Evolutionary conservation across 441 rosid species (phyloP).

Genomic region (Omphalea diandra): DNA sequence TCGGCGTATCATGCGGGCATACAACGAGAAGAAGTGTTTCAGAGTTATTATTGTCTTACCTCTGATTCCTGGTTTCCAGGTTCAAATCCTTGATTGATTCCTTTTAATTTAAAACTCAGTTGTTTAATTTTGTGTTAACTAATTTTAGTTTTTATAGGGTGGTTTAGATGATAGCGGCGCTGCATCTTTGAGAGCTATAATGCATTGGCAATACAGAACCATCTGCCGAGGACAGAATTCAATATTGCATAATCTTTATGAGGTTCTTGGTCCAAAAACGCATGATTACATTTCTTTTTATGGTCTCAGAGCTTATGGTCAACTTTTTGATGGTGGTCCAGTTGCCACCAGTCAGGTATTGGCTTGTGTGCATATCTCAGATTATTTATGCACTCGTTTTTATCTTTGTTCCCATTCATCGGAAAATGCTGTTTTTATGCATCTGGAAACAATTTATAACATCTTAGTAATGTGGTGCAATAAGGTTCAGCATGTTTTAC

Average conservation of each 20-base stretch:
- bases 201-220: conserved; percentile 99
- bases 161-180: conserved; percentile 98
- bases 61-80: conserved; percentile 99
- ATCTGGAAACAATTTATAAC: too few relatives aligned
- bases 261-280: conserved; percentile 70
- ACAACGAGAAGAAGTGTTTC: conserved; percentile 81
- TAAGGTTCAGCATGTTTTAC: conserved; percentile 5
- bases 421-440: too few relatives aligned
- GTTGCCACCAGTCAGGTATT: conserved; percentile 94
- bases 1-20: conserved; percentile 77
- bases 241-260: conserved; percentile 72
- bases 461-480: conserved; percentile 11
- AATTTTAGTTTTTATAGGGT: conserved; percentile 56
- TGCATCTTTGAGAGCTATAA: conserved; percentile 97
- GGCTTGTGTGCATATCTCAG: conserved; percentile 11
- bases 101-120: conserved; percentile 19
- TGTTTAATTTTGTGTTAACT: conserved; percentile 13
- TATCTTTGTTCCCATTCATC: neutral
- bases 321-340: conserved; percentile 84
- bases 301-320: conserved; percentile 87
- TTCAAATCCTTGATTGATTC: conserved; percentile 28
- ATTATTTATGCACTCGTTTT: neutral
- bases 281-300: conserved; percentile 92
- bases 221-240: conserved; percentile 90
- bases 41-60: conserved; percentile 94